Evolutionary conservation across 1,284 basidiomycete genomes (phyloP).

Genomic region (Marasmius oreades): DNA sequence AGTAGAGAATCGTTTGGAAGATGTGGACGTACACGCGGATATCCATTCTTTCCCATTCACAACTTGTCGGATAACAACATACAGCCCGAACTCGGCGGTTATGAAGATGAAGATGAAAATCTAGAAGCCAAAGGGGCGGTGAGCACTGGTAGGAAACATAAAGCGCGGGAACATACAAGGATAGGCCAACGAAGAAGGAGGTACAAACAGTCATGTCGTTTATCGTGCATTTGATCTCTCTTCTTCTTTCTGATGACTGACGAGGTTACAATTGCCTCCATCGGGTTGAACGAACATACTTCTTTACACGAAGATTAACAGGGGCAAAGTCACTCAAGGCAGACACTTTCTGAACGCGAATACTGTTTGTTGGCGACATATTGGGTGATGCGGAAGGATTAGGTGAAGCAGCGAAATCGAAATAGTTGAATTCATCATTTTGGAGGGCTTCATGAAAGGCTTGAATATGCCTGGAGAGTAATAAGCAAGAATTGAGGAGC

Average conservation of each 20-base stretch:
- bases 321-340: constrained; percentile 93
- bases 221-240: constrained; percentile 35
- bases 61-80: constrained; percentile 85
- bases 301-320: constrained; percentile 77
- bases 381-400: constrained; percentile 24
- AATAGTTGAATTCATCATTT: constrained; percentile 52
- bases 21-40: constrained; percentile 67
- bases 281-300: constrained; percentile 33
- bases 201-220: constrained; percentile 76
- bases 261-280: neutral
- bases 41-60: constrained; percentile 94
- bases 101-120: constrained; percentile 85
- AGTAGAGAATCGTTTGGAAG: constrained; percentile 1
- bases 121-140: constrained; percentile 32
- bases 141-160: neutral
- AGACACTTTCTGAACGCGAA: constrained; percentile 69
- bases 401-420: constrained; percentile 36
- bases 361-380: constrained; percentile 26
- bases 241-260: constrained; percentile 40
- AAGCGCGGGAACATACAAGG: constrained; percentile 53
- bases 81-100: constrained; percentile 79
- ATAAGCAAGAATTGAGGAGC: neutral
- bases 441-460: constrained; percentile 67
- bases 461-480: constrained; percentile 57
- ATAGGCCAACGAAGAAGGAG: constrained; percentile 87